Base-by-base conservation (phyloP, 2,329 filamentous ascomycete species). In the Chaetomium globosum region DNA sequence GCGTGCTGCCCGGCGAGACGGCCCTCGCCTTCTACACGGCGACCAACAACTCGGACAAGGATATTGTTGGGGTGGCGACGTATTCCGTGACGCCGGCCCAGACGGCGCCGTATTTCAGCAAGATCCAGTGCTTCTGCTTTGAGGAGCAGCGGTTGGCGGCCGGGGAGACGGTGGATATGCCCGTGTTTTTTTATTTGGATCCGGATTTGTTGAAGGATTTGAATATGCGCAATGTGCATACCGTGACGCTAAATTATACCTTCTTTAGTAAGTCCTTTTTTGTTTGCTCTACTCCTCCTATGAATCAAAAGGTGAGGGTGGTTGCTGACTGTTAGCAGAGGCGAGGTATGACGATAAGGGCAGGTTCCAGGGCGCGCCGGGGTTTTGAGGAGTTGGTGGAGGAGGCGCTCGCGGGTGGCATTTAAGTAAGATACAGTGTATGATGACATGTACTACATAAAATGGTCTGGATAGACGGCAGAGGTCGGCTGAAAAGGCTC, bases 101-200 rank as follows among this genome's bases (percentile, higher is more conserved):
- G 79, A 93, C 96, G 53, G 94, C 95, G 52, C 93, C 92, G 1
- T 99, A 99, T 77, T 99, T 99, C 76, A 96, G 91, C 85, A 99
- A 99, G 85, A 99, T 99, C 54, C 95, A 99, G 79, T 99, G 95
- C 75, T 99, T 99, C 79, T 99, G 95, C 78, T 99, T 99, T 74
- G 95, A 99, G 80, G 94, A 93, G 79, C 95, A 99, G 83, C 85
- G 96, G 67, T 79, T 99, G 70, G 94, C 95, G 75, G 93, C 93
- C 6, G 93, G 94, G 53, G 96, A 99, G 83, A 95, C 93, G 53
- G 95, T 99, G 61, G 95, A 99, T 77, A 99, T 99, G 96, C 96
- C 95, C 0, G 96, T 99, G 0, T 99, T 99, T 79, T 99, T 99
- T 80, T 99, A 98, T 78, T 90, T 99, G 70, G 95, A 99, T 75